phyloP scores from a whole-genome alignment of 805 yeast species.

The Saccharomycopsis amapae region DNA sequence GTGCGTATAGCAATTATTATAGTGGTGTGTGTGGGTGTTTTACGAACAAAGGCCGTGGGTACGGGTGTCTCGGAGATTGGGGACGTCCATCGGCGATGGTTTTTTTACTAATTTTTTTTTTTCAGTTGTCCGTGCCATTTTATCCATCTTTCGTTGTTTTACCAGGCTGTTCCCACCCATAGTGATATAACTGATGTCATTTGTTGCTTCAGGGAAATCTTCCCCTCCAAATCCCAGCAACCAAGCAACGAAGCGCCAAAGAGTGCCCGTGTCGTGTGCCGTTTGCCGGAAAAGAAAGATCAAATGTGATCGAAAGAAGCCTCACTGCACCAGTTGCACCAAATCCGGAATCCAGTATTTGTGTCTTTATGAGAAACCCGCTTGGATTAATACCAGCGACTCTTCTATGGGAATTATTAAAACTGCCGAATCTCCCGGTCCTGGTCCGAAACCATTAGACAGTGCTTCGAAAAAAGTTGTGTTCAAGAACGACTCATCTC shows the following conservation, averaged over 20 bases:
- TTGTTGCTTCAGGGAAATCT: not conserved
- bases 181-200: not conserved
- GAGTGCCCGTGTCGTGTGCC: slow-evolving; percentile 29
- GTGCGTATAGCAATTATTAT: no score
- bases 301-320: slow-evolving; percentile 31
- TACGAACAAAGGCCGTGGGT: no score
- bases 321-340: slow-evolving; percentile 32
- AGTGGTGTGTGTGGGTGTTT: no score
- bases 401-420: no score
- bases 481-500: no score
- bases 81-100: not conserved
- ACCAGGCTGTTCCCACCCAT: not conserved
- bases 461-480: no score
- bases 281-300: slow-evolving; percentile 31
- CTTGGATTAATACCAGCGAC: slow-evolving; percentile 5
- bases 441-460: no score
- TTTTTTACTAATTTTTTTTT: not conserved
- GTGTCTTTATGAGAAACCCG: slow-evolving; percentile 29
- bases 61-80: not conserved
- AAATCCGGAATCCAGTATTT: slow-evolving; percentile 25
- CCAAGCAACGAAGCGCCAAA: slow-evolving; percentile 14
- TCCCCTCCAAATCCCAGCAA: no score
- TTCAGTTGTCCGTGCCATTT: no score
- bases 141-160: no score
- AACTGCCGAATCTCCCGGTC: no score